Evolutionary conservation across 1,139 yeast species (phyloP).

Genomic region (Citeromyces hawaiiensis): DNA sequence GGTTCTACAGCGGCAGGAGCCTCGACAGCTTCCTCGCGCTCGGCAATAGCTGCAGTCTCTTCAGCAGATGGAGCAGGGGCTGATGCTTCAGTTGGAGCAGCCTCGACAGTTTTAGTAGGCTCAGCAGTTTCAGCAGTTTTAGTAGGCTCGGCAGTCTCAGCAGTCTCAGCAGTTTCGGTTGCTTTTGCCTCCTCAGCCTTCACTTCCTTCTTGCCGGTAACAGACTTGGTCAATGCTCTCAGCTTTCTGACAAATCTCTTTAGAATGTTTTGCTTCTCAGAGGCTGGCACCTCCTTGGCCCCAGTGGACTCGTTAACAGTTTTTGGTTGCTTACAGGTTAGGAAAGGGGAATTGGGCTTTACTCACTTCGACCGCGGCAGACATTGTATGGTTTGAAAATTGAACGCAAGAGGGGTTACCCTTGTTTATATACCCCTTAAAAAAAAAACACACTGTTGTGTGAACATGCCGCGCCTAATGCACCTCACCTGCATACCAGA

Average conservation of each 20-base stretch:
- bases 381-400: not conserved
- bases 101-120: not conserved
- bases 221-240: not conserved
- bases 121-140: not conserved
- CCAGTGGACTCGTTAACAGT: not conserved
- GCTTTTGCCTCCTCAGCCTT: not conserved
- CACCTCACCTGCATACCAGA: not conserved
- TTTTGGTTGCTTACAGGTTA: not conserved
- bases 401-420: not conserved
- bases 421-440: not conserved
- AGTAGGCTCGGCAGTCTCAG: not conserved
- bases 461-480: not conserved
- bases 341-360: not conserved
- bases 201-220: not conserved
- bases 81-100: not conserved
- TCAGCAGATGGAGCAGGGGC: not conserved
- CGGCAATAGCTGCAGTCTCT: not conserved
- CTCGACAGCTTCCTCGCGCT: conserved; percentile 4
- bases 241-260: not conserved
- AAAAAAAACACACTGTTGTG: not conserved
- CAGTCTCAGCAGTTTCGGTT: not conserved
- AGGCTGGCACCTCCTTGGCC: not conserved
- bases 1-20: not conserved
- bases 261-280: not conserved
- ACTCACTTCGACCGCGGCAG: not conserved